Base-by-base conservation (phyloP, 2,329 filamentous ascomycete genomes). In the Colletotrichum lini region DNA sequence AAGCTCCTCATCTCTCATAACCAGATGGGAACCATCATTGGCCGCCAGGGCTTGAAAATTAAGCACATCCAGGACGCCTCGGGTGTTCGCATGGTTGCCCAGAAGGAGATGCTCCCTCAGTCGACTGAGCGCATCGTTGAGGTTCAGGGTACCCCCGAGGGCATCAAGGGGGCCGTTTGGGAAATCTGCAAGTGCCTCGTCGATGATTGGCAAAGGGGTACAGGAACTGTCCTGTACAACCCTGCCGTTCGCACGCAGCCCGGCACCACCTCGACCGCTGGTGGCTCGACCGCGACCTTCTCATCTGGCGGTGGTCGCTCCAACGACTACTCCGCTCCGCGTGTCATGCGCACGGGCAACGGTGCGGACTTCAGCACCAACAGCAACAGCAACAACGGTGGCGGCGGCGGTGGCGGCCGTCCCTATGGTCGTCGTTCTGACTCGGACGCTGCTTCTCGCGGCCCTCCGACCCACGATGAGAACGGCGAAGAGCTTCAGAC, bases 1-100 rank as follows among this genome's bases (percentile, higher is more conserved):
- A 98, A 98, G 80, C 92, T 99, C 42, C 92, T 99, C 81, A 98
- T 99, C 83, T 99, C 96, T 44, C 96, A 99, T 87, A 98, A 98
- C 83, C 96, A 99, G 85, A 99, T 99, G 96, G 96, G 96, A 73
- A 99, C 96, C 78, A 98, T 99, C 85, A 99, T 99, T 80, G 96
- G 96, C 78, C 92, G 95, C 75, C 94, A 97, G 82, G 96, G 96
- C 71, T 88, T 98, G 76, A 99, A 98, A 88, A 99, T 99, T 88
- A 99, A 99, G 89, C 94, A 98, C 82, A 99, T 99, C 76, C 96
- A 99, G 82, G 96, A 99, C 82, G 92, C 91, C 40, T 98, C 96
- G 6, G 95, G 95, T 75, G 96, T 98, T 70, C 95, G 96, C 80
- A 99, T 99, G 96, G 95, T 99, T 59, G 96, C 96, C 50, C 96